A percentile compares a stretch with the other conserved stretches of the same genome.
Evolutionary conservation across 768 basidiomycete species (phyloP).

Genomic region (Pleurotus tuber-regium): DNA sequence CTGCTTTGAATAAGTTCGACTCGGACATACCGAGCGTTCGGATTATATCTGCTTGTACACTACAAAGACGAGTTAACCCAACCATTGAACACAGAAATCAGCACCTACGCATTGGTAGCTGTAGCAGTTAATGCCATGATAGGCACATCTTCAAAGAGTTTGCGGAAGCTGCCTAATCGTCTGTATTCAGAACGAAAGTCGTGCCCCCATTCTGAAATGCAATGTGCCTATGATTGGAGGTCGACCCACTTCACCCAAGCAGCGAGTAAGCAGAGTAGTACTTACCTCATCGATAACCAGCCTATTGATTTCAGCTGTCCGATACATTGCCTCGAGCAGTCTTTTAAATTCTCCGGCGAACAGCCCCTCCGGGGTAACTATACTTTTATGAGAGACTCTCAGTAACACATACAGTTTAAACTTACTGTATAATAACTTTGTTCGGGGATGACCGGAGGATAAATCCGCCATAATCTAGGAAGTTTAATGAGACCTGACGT

Average conservation of each 20-base stretch:
- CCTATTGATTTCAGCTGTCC: constrained; percentile 60
- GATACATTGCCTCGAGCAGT: constrained; percentile 48
- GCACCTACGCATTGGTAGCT: constrained; percentile 58
- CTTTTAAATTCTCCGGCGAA: constrained; percentile 50
- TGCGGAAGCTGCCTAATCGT: constrained; percentile 66
- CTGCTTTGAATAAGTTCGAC: constrained; percentile 54
- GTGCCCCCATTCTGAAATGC: constrained; percentile 90
- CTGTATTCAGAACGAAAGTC: constrained; percentile 78
- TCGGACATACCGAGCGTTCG: constrained; percentile 58
- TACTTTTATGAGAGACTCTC: not conserved
- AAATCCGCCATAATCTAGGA: constrained; percentile 62
- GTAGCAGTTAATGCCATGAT: constrained; percentile 89
- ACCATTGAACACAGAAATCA: not conserved
- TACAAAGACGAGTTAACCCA: constrained; percentile 22
- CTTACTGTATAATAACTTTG: constrained; percentile 72
- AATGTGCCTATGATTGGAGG: constrained; percentile 57
- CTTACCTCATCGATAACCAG: constrained; percentile 80
- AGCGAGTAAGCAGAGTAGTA: constrained; percentile 10
- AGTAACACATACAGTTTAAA: not conserved
- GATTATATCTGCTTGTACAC: constrained; percentile 76
- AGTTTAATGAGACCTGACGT: not conserved
- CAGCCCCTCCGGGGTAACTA: constrained; percentile 79
- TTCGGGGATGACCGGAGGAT: constrained; percentile 51
- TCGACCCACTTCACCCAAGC: not conserved
- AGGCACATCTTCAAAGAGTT: constrained; percentile 64